Base-by-base conservation (phyloP, 768 basidiomycete species). In the Podaxis mareebaensis region DNA sequence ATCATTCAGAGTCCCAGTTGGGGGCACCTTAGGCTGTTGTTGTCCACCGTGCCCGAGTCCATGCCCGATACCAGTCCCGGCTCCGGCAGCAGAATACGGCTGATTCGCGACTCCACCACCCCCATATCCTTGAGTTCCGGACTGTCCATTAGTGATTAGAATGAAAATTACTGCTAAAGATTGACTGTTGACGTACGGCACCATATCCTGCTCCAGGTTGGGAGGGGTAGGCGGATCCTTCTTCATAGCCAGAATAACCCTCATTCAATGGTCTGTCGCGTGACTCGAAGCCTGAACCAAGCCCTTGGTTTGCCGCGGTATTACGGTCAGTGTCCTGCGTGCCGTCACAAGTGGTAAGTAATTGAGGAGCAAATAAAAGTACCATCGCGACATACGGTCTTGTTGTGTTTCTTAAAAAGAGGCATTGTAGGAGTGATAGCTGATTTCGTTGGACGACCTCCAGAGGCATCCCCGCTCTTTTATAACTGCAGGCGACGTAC, bases 1-100 rank as follows among this genome's bases (percentile, higher is more conserved):
- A 57, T 69, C 61, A 53, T 71, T 70, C 11, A 72, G 39, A 22
- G 61, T 54, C 4, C 68, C 69, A 1, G 70, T 59, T 6, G 71
- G 68, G 22, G 75, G 71, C n/a, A 72, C 56, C 6, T 59, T 48
- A 13, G 46, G 22, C 6, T 17, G 38, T 3, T 57, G 54, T 28
- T 39, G 33, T 15, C 40, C 17, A 46, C 22, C 53, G 8, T n/a
- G 42, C 28, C 40, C 13, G 40, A 8, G 15, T 40, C 20, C 13
- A n/a, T 61, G 30, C 4, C 58, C 26, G 46, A 17, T 44, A 44
- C n/a, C n/a, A 13, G 42, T 4, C 15, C n/a, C 42, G 7, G n/a
- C 42, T 44, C n/a, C 42, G n/a, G 42, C 8, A 33, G 30, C 30
- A 8, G 30, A 10, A 33, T 33, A 33, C 30, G 8, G 30, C 30